Conservation (phyloP, 805 yeast species). For the Nakazawaea wickerhamii region DNA sequence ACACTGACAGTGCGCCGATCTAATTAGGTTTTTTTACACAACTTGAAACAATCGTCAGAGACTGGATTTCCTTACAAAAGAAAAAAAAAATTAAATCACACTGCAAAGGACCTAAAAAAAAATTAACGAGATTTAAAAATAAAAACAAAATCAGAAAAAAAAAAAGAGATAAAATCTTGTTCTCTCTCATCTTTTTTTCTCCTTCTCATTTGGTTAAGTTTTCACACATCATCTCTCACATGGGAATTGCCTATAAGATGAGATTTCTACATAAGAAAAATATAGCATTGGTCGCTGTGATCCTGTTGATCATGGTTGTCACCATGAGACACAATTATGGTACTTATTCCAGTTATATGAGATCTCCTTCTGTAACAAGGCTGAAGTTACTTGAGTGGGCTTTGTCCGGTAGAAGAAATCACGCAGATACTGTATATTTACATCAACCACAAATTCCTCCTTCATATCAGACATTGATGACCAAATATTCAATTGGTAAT, state of each 20-base stretch:
- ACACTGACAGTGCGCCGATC: too few species aligned
- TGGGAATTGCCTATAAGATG: neutral
- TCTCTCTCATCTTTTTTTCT: neutral
- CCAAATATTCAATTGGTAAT: constrained; percentile 1
- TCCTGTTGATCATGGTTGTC: constrained; percentile 2
- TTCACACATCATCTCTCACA: too few species aligned
- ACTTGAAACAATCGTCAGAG: too few species aligned
- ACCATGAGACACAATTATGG: constrained; percentile 2
- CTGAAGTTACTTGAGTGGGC: neutral
- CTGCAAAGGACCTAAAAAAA: too few species aligned
- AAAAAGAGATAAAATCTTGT: neutral
- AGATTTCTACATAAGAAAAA: constrained; percentile 6
- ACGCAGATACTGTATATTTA: constrained; percentile 3
- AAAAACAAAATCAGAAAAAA: neutral
- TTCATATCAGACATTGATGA: constrained; percentile 1
- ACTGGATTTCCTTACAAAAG: too few species aligned
- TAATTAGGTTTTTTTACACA: too few species aligned
- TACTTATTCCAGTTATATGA: constrained; percentile 1
- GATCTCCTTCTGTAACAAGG: constrained; percentile 1
- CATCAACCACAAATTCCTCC: constrained; percentile 9
- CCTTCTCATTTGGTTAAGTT: too few species aligned
- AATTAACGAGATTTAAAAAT: too few species aligned
- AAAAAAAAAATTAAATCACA: too few species aligned
- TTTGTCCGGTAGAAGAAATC: neutral
- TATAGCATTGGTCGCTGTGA: neutral